Conservation (phyloP, 2,329 filamentous ascomycete genomes). For the Claviceps arundinis region DNA sequence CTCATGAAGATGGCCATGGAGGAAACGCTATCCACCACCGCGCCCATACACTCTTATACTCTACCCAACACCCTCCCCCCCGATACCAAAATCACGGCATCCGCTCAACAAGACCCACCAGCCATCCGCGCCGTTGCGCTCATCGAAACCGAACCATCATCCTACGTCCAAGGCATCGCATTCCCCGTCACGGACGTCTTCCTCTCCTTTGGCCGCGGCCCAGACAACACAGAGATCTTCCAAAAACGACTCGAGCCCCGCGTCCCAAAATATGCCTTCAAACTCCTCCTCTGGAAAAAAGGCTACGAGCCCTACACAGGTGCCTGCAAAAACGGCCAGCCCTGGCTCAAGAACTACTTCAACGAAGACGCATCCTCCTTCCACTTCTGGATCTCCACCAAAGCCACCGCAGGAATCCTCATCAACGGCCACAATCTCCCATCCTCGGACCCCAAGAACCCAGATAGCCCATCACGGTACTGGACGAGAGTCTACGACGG, state of each 20-base stretch:
- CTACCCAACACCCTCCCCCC: constrained; percentile 24
- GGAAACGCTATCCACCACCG: constrained; percentile 20
- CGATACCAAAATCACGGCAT: constrained; percentile 23
- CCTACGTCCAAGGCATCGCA: constrained; percentile 47
- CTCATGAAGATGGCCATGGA: constrained; percentile 1
- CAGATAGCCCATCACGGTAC: constrained; percentile 38
- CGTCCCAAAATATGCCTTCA: constrained; percentile 71
- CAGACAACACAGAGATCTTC: constrained; percentile 55
- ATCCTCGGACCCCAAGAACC: constrained; percentile 40
- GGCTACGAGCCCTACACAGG: constrained; percentile 48
- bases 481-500: constrained; percentile 64
- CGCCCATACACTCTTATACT: constrained; percentile 13
- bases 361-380: constrained; percentile 38
- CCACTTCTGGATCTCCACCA: constrained; percentile 65
- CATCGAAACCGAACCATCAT: constrained; percentile 52
- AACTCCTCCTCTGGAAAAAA: constrained; percentile 60
- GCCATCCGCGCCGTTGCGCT: constrained; percentile 44
- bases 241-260: constrained; percentile 48
- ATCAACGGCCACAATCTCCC: constrained; percentile 60
- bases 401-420: constrained; percentile 60
- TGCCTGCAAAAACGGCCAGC: constrained; percentile 39
- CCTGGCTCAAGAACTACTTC: constrained; percentile 22
- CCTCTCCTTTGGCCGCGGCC: constrained; percentile 65
- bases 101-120: constrained; percentile 17
- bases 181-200: constrained; percentile 54